Evolutionary conservation across 2,329 filamentous ascomycete genomes (phyloP).

Genomic region (Penicillium sp.): DNA sequence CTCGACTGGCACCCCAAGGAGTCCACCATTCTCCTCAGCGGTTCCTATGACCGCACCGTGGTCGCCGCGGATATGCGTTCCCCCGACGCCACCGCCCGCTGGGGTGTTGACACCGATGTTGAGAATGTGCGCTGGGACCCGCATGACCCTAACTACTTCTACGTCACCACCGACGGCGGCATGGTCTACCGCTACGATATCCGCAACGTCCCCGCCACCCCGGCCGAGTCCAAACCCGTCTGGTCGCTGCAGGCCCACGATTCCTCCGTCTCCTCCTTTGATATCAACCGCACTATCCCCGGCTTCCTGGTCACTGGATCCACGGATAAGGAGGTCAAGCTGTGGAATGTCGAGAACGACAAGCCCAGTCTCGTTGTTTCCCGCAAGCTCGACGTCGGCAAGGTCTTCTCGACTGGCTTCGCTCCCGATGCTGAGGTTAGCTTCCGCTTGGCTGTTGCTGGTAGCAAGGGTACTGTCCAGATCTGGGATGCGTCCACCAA

Average conservation of each 20-base stretch:
- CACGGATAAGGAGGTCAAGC: conserved; percentile 91
- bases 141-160: conserved; percentile 92
- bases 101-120: conserved; percentile 95
- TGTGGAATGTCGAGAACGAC: conserved; percentile 86
- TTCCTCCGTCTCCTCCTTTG: conserved; percentile 87
- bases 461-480: conserved; percentile 89
- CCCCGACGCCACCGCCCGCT: conserved; percentile 81
- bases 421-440: conserved; percentile 89
- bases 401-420: conserved; percentile 90
- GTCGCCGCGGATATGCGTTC: conserved; percentile 97
- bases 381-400: conserved; percentile 90
- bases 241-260: conserved; percentile 98
- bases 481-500: conserved; percentile 99
- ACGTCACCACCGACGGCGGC: conserved; percentile 89
- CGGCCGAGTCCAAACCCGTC: conserved; percentile 78
- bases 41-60: conserved; percentile 92
- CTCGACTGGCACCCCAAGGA: conserved; percentile 90
- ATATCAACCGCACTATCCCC: conserved; percentile 86
- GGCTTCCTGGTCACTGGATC: conserved; percentile 94
- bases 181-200: conserved; percentile 91
- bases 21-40: conserved; percentile 86
- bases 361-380: conserved; percentile 91
- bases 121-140: conserved; percentile 93
- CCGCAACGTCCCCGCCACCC: conserved; percentile 74
- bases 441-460: conserved; percentile 90